A percentile compares a stretch with the other conserved stretches of the same genome.
Conservation (phyloP, 106 monocot genomes). For the Hemerocallis citrina region DNA sequence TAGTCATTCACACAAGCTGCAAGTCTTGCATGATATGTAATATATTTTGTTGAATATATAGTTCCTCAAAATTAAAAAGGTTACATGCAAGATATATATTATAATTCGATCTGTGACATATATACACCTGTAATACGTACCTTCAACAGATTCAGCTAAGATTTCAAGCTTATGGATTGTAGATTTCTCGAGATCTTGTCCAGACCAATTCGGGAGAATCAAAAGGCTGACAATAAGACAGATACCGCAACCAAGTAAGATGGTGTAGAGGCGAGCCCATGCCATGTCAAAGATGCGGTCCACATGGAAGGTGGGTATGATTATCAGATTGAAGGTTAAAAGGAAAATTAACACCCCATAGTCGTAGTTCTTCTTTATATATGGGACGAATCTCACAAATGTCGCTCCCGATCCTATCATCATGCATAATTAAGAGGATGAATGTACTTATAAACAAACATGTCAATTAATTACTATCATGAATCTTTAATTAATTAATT, state of each 20-base stretch:
- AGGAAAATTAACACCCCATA: conserved; percentile 76
- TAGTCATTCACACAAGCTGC: conserved; percentile 19
- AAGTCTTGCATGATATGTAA: conserved; percentile 4
- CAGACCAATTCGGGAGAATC: conserved; percentile 68
- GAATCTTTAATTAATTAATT: too few species aligned
- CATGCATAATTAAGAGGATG: too few species aligned
- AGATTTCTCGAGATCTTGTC: conserved; percentile 59
- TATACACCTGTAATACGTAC: background rate
- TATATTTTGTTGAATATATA: background rate
- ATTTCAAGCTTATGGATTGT: conserved; percentile 19
- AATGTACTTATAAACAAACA: too few species aligned
- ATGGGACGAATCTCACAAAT: conserved; percentile 56
- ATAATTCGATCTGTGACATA: background rate
- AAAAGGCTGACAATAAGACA: conserved; percentile 57
- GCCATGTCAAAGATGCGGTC: conserved; percentile 44
- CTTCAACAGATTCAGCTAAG: conserved; percentile 24
- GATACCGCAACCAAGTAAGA: conserved; percentile 47
- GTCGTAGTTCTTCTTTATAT: conserved; percentile 74
- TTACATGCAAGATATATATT: background rate
- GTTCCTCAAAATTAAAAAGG: background rate
- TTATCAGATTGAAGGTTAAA: conserved; percentile 81
- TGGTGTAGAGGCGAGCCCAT: conserved; percentile 49
- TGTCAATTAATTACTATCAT: too few species aligned
- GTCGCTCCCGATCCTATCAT: conserved; percentile 47
- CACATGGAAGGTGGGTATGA: conserved; percentile 47